A percentile compares a stretch with the other conserved stretches of the same genome.
Conservation (phyloP, 331 rosid species). For the Saraca asoca region DNA sequence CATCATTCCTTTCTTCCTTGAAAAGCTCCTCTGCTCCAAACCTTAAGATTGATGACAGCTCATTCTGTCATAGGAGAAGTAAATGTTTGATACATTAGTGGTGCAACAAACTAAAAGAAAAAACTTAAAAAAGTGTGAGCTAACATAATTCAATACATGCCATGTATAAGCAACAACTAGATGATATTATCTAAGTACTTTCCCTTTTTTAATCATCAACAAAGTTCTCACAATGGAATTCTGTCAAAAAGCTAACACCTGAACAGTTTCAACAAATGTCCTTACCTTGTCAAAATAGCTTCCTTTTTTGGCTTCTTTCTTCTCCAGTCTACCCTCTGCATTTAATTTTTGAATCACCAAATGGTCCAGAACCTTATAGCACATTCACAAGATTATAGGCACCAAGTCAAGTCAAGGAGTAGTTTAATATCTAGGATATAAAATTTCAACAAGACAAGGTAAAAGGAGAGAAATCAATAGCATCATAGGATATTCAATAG, state of each 20-base stretch:
- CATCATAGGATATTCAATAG: slow-evolving; percentile 17
- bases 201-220: slow-evolving; percentile 10
- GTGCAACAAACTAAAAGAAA: slow-evolving; percentile 6
- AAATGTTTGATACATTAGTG: slow-evolving; percentile 16
- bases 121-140: neutral
- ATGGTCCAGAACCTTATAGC: slow-evolving; percentile 90
- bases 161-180: slow-evolving; percentile 3
- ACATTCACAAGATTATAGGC: slow-evolving; percentile 31
- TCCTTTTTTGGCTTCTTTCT: slow-evolving; percentile 93
- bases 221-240: neutral
- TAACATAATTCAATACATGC: slow-evolving; percentile 21
- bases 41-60: slow-evolving; percentile 90
- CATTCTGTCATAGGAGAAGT: slow-evolving; percentile 65
- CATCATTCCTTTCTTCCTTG: slow-evolving; percentile 92
- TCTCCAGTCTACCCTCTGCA: slow-evolving; percentile 98
- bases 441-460: neutral
- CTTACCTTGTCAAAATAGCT: slow-evolving; percentile 89
- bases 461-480: neutral
- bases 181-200: slow-evolving; percentile 12
- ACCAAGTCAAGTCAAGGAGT: slow-evolving; percentile 13
- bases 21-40: slow-evolving; percentile 99
- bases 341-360: slow-evolving; percentile 98
- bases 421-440: no score
- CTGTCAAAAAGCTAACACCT: neutral
- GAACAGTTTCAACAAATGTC: slow-evolving; percentile 32